A percentile compares a stretch with the other conserved stretches of the same genome.
Conservation (phyloP, 2,329 filamentous ascomycete genomes). For the Cercospora canescens region DNA sequence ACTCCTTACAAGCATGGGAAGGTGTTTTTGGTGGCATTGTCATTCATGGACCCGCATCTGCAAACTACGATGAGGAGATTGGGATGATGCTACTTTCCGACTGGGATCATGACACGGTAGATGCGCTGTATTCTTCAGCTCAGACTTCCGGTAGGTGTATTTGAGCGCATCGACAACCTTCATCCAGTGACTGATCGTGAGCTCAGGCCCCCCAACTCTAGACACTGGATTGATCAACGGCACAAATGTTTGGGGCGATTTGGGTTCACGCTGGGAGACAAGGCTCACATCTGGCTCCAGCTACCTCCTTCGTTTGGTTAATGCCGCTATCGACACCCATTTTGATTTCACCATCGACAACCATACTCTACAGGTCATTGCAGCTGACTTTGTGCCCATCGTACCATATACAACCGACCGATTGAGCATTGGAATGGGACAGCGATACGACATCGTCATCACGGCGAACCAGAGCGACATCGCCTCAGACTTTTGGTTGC, state of each 20-base stretch:
- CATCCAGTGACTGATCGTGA: neutral
- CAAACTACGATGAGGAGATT: conserved; percentile 41
- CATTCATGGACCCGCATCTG: conserved; percentile 39
- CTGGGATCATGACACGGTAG: conserved; percentile 37
- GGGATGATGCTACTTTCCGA: conserved; percentile 44
- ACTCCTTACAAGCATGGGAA: conserved; percentile 33
- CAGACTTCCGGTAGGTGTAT: conserved; percentile 22
- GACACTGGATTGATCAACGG: conserved; percentile 38
- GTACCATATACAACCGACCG: conserved; percentile 39
- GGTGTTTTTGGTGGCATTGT: conserved; percentile 41
- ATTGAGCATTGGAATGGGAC: conserved; percentile 39
- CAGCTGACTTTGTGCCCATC: conserved; percentile 41
- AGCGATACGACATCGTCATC: neutral
- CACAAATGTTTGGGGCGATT: conserved; percentile 30
- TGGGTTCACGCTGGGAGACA: conserved; percentile 25
- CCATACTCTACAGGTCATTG: conserved; percentile 42
- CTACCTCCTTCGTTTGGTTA: conserved; percentile 36
- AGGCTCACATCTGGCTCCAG: conserved; percentile 37
- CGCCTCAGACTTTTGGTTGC: conserved; percentile 19
- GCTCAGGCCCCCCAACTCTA: conserved; percentile 35
- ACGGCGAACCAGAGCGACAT: neutral
- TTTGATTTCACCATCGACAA: conserved; percentile 47
- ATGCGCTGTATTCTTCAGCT: conserved; percentile 28
- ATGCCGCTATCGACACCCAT: conserved; percentile 41
- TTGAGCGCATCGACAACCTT: neutral